phyloP scores from a whole-genome alignment of 2,329 filamentous ascomycete species.

The Teratosphaeria epicoccoides region DNA sequence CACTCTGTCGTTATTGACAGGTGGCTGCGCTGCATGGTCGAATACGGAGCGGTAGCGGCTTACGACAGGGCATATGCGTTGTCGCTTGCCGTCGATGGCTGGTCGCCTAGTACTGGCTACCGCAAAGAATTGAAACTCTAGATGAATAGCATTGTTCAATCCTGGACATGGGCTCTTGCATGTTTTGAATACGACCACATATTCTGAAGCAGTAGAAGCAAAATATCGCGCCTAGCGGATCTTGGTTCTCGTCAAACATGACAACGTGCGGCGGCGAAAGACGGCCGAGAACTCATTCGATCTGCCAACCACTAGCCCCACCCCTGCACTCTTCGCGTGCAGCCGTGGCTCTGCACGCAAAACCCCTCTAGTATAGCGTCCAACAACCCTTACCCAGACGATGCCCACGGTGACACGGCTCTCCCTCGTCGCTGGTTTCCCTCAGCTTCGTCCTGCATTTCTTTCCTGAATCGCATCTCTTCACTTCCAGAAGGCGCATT shows the following conservation, averaged over 20 bases:
- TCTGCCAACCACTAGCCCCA: neutral
- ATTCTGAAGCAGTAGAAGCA: too few species aligned
- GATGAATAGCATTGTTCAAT: too few species aligned
- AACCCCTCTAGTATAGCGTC: too few species aligned
- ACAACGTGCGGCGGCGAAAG: neutral
- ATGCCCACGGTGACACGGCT: neutral
- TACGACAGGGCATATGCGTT: neutral
- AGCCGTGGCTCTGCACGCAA: too few species aligned
- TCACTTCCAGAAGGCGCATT: neutral
- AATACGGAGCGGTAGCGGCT: neutral
- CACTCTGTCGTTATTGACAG: neutral
- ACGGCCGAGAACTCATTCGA: neutral
- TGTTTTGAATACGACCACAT: too few species aligned
- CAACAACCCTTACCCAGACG: neutral
- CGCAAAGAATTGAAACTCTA: too few species aligned
- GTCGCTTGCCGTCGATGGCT: neutral
- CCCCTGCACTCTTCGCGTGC: neutral
- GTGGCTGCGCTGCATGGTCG: neutral
- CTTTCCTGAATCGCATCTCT: neutral
- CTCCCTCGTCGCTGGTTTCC: neutral
- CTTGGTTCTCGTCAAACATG: neutral
- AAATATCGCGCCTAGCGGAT: neutral
- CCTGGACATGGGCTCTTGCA: too few species aligned
- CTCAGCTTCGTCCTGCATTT: neutral
- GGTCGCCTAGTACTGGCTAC: too few species aligned